Conservation (phyloP, 2,329 filamentous ascomycete genomes). For the Ramularia collo-cygni region DNA sequence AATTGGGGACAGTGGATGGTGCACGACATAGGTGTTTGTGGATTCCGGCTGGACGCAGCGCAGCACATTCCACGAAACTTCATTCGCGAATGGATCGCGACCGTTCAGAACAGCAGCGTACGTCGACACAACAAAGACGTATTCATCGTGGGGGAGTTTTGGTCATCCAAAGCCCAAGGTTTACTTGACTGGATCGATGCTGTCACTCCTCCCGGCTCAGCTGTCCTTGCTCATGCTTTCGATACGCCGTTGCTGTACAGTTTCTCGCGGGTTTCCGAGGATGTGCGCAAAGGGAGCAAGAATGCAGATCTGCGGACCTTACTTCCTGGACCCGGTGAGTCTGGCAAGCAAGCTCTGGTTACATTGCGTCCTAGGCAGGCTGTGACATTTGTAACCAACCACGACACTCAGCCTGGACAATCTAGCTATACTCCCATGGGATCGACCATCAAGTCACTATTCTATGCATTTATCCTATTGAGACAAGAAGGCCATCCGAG, state of each 20-base stretch:
- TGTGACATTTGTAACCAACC: conserved; percentile 61
- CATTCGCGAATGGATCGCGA: conserved; percentile 55
- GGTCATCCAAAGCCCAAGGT: conserved; percentile 51
- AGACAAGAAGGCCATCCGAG: conserved; percentile 57
- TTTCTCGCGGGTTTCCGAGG: conserved; percentile 54
- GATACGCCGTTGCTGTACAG: conserved; percentile 64
- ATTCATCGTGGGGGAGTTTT: conserved; percentile 65
- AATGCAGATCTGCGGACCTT: conserved; percentile 52
- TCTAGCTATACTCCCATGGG: conserved; percentile 57
- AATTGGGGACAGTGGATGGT: conserved; percentile 64
- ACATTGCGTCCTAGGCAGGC: conserved; percentile 21
- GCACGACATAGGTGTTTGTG: conserved; percentile 52
- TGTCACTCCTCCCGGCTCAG: conserved; percentile 34
- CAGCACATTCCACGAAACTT: conserved; percentile 67
- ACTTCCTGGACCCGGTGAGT: conserved; percentile 14
- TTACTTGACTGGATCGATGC: conserved; percentile 47
- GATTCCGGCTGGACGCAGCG: conserved; percentile 64
- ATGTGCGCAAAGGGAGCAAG: conserved; percentile 32
- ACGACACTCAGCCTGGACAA: conserved; percentile 62
- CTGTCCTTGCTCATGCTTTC: conserved; percentile 53
- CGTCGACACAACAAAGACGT: conserved; percentile 37
- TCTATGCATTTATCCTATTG: conserved; percentile 65
- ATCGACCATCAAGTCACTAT: conserved; percentile 63
- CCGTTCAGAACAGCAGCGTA: conserved; percentile 47
- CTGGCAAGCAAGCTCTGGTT: conserved; percentile 14